These are phyloP conservation scores for Trifolium dubium DNA, from an alignment of 306 rosid species.

Conservation along the genomic window DNA sequence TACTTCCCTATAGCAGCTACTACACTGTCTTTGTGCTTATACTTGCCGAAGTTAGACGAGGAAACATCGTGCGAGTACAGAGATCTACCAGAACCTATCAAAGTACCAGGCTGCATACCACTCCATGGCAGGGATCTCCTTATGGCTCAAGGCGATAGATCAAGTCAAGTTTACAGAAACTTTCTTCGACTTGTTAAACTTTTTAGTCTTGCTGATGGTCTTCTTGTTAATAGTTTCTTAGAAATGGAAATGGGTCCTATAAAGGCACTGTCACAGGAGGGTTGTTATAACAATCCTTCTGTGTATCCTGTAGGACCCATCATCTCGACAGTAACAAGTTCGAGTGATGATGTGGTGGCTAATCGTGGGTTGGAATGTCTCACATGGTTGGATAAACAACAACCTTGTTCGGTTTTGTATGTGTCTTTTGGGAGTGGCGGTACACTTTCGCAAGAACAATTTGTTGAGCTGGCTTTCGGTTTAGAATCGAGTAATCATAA, in stretches of 20 bases:
- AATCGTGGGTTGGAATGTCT: background rate
- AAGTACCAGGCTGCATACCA: background rate
- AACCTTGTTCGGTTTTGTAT: conserved; percentile 40
- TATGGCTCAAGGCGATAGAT: background rate
- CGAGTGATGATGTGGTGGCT: background rate
- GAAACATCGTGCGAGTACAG: background rate
- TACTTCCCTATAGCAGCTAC: conserved; percentile 9
- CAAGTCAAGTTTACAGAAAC: background rate
- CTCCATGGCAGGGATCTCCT: background rate
- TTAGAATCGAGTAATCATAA: conserved; percentile 19
- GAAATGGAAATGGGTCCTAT: conserved; percentile 36
- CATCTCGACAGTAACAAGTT: background rate
- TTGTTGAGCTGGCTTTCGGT: conserved; percentile 12
- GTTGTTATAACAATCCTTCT: background rate
- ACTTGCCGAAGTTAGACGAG: background rate
- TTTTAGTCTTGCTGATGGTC: conserved; percentile 17
- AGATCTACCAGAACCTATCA: background rate
- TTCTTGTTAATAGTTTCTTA: conserved; percentile 23
- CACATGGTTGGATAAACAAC: conserved; percentile 43
- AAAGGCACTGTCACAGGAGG: conserved; percentile 12
- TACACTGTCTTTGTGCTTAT: background rate
- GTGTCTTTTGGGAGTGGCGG: conserved; percentile 47
- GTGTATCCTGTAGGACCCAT: conserved; percentile 36
- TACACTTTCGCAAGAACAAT: conserved; percentile 25
- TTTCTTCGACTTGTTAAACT: background rate